These are phyloP conservation scores for Ambrosiella beaveri DNA, from an alignment of 2,329 filamentous ascomycete species.

Conservation along the genomic window DNA sequence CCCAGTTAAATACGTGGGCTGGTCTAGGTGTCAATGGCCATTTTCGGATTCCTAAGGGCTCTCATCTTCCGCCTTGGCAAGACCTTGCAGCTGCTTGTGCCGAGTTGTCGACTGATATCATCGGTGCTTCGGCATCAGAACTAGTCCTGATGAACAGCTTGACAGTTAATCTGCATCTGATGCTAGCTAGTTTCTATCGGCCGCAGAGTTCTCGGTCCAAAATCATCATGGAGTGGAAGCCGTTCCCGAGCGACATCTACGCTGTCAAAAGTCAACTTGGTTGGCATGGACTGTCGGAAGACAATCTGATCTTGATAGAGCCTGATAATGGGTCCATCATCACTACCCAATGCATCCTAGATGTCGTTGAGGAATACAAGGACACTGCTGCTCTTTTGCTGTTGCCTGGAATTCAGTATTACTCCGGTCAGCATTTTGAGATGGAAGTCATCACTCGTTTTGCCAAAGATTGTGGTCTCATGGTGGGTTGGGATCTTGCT, in stretches of 20 bases:
- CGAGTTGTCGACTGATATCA: constrained; percentile 49
- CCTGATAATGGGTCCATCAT: constrained; percentile 45
- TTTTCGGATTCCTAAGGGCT: constrained; percentile 52
- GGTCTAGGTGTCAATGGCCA: constrained; percentile 73
- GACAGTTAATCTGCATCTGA: constrained; percentile 63
- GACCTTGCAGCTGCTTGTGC: constrained; percentile 63
- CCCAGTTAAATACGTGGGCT: constrained; percentile 69
- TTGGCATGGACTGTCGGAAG: constrained; percentile 47
- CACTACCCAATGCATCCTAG: constrained; percentile 52
- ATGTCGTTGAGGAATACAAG: constrained; percentile 57
- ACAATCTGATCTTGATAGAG: constrained; percentile 58
- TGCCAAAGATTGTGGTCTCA: constrained; percentile 52
- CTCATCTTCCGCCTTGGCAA: constrained; percentile 54
- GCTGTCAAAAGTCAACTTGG: constrained; percentile 66
- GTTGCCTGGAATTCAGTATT: constrained; percentile 78
- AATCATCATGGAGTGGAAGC: constrained; percentile 77
- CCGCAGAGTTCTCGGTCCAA: constrained; percentile 51
- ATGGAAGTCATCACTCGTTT: constrained; percentile 62
- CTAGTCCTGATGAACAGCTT: constrained; percentile 80
- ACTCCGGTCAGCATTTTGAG: constrained; percentile 77
- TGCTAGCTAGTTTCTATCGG: constrained; percentile 71
- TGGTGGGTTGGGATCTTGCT: constrained; percentile 75
- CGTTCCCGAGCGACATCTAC: constrained; percentile 79
- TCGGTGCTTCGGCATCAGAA: constrained; percentile 55
- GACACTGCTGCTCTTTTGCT: constrained; percentile 57